Evolutionary conservation across 108 stramenopile species (phyloP), one percentile per base, ranked within the genome.

Genomic region (Parmales sp.): DNA sequence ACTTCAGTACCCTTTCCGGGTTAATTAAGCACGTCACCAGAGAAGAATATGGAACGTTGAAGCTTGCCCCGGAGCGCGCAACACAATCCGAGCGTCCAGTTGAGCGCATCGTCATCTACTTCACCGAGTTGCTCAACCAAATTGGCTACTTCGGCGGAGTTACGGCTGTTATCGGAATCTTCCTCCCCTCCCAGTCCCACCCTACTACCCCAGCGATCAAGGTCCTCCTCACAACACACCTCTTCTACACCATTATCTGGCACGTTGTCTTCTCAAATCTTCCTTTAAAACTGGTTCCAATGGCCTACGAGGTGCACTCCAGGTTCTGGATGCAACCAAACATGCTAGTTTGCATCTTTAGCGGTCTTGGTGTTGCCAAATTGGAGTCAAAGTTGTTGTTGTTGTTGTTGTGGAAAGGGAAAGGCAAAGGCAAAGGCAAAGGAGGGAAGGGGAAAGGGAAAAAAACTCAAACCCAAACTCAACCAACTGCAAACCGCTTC

Each of bases 301-400:
- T 84, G 68, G 69, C 75, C 7, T 73, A 71, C 51, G 81, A 72
- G 8, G 79, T 84, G 36, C 83, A 84, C 48, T 71, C 63, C 16
- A 66, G 83, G n/a, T 84, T 84, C 51, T 84, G 83, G 83, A 80
- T 84, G 54, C 83, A 84, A 63, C 83, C 83, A 0, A 22, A 70
- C 41, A 6, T 80, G 26, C 18, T 76, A 25, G 37, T 65, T 2
- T 73, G 39, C 37, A 28, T 63, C 13, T 37, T 65, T 31, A 49
- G 38, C 13, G 65, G 43, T 20, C 2, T 70, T 1, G 60, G 60
- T 0, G 18, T 51, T 19, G 16, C 1, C 38, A 39, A 16, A 0
- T 43, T 41, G 39, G 7, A 1, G 43, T 25, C 54, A 11, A 18
- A 48, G 41, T 11, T 43, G 11, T 8, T 8, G 7, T 13, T 43